Evolutionary conservation across 495 filamentous ascomycete genomes (phyloP), one percentile per base, ranked within the genome.

Genomic region (Pseudevernia furfuracea): DNA sequence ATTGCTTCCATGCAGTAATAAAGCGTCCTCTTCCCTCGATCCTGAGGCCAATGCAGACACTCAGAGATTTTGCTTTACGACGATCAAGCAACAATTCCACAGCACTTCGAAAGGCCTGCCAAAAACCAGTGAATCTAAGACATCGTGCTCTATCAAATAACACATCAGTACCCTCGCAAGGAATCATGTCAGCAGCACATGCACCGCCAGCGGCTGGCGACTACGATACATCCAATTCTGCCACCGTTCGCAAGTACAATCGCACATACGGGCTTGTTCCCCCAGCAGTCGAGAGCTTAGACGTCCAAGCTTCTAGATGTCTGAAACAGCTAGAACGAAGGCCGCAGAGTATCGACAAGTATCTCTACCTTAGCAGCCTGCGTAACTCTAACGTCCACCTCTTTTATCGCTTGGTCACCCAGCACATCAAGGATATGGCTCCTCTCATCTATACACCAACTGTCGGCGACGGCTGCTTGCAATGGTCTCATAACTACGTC

Each of bases 361-460:
- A 94, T 75, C 85, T 93, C 56, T 98, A 97, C 76, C 81, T 98
- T 72, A 91, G 89, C 69, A 83, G 86, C 36, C 82, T 98, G 72
- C 89, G 93, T 77, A 87, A 85, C 71, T 87, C 90, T 68, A 96
- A 97, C 76, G 84, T 88, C 41, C 90, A 97, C 75, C 82, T 98
- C 58, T 98, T 97, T 80, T 98, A 96, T 81, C 84, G 94, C 68
- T 80, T 98, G 68, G 81, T 97, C 67, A 90, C 92, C 65, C 87
- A 93, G 74, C 88, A 97, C 77, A 85, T 96, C 69, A 88, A 89
- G 77, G 89, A 93, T 72, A 77, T 97, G 68, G 96, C 95, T 69
- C 94, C 94, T 53, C 79, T 97, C 63, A 96, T 98, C 70, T 98
- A 98, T 78, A 98, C 94, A 23, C 94, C 94, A 8, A 94, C 92